These are phyloP conservation scores for Trifolium subterraneum DNA, from an alignment of 306 rosid species.

Conservation along the genomic window DNA sequence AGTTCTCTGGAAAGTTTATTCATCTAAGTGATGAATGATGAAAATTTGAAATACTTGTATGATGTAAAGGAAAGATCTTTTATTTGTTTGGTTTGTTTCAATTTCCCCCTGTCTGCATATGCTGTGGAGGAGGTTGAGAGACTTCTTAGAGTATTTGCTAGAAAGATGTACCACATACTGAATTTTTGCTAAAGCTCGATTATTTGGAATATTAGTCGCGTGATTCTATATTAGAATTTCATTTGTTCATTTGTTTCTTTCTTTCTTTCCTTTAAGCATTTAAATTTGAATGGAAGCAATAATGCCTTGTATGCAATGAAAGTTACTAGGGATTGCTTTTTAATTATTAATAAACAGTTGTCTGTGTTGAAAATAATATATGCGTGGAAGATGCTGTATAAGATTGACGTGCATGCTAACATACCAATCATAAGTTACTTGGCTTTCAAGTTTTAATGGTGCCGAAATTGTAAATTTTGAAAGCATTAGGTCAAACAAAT, in stretches of 20 bases:
- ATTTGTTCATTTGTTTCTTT: too few species aligned
- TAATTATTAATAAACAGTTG: slow-evolving; percentile 5
- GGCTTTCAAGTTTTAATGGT: slow-evolving; percentile 20
- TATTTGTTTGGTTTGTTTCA: too few species aligned
- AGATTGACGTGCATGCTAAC: not conserved
- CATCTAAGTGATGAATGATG: not conserved
- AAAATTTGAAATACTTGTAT: not conserved
- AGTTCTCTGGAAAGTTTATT: not conserved
- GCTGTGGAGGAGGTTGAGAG: too few species aligned
- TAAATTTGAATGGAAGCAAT: slow-evolving; percentile 2
- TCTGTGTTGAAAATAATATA: not conserved
- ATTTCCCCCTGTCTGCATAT: too few species aligned
- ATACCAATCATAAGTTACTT: slow-evolving; percentile 10
- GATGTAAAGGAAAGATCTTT: not conserved
- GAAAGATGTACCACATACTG: slow-evolving; percentile 7
- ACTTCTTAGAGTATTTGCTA: too few species aligned
- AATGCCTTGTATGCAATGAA: slow-evolving; percentile 10
- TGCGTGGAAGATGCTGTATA: slow-evolving; percentile 2
- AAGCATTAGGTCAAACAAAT: not conserved
- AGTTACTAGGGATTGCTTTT: slow-evolving; percentile 8
- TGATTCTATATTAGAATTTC: too few species aligned
- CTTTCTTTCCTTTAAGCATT: slow-evolving; percentile 7
- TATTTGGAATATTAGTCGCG: too few species aligned
- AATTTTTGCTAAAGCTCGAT: too few species aligned
- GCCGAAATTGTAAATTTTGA: slow-evolving; percentile 14